Evolutionary conservation across 164 flowering plant genomes (phyloP).

Genomic region (Annona squamosa): DNA sequence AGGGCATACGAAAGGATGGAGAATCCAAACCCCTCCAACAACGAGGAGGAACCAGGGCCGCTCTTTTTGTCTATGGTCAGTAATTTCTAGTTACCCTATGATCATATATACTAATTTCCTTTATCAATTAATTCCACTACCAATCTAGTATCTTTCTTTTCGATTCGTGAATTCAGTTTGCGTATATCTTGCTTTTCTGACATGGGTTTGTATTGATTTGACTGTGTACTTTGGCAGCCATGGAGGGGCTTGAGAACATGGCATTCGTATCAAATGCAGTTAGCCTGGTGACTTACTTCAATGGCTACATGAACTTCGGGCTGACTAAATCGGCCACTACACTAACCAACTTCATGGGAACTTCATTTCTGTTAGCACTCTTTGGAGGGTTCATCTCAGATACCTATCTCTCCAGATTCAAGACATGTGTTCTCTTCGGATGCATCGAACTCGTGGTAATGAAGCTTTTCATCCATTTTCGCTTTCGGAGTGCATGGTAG

Average conservation of each 20-base stretch:
- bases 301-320: conserved; percentile 66
- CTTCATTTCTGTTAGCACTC: conserved; percentile 51
- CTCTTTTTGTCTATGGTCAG: conserved; percentile 55
- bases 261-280: conserved; percentile 45
- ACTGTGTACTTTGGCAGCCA: conserved; percentile 31
- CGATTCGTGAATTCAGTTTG: neutral
- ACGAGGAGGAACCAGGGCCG: conserved; percentile 54
- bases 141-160: neutral
- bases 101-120: neutral
- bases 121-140: too few species aligned
- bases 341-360: conserved; percentile 66
- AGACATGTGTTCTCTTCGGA: conserved; percentile 47
- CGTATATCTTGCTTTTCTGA: neutral
- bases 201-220: conserved; percentile 2
- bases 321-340: conserved; percentile 59
- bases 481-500: neutral
- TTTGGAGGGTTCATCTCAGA: conserved; percentile 68
- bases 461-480: neutral
- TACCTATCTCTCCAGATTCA: conserved; percentile 64
- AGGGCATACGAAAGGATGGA: conserved; percentile 35
- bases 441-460: conserved; percentile 48
- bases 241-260: conserved; percentile 71
- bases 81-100: neutral
- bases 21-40: conserved; percentile 15
- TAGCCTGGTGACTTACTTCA: conserved; percentile 61